Conservation (phyloP, 176 grass and related monocot species). For the Bothriochloa decipiens region DNA sequence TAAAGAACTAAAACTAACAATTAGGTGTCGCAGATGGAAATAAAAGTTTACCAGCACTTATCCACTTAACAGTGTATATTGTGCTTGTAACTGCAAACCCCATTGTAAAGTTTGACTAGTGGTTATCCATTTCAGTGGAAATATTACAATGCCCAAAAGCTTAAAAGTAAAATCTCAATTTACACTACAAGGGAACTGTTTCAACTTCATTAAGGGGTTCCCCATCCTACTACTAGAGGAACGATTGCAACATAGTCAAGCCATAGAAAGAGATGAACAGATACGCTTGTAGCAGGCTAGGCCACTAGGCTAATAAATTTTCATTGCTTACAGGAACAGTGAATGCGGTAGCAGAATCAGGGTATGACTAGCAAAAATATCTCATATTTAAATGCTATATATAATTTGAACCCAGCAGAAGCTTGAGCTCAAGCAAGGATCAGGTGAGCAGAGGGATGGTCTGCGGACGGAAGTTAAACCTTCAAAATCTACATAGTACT, state of each 20-base stretch:
- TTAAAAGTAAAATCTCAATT: slow-evolving; percentile 6
- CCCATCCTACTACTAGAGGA: neutral
- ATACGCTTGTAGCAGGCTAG: neutral
- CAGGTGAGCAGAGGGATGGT: no score
- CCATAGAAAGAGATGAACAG: neutral
- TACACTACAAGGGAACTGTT: neutral
- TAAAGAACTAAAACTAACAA: slow-evolving; percentile 8
- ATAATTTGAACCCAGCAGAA: neutral
- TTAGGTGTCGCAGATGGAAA: neutral
- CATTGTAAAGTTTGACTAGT: neutral
- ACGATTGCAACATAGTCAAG: neutral
- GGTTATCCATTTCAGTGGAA: neutral
- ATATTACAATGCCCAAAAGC: neutral
- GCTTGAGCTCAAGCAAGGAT: no score
- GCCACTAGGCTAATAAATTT: neutral
- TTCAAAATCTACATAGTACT: neutral
- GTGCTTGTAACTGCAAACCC: neutral
- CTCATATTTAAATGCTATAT: neutral
- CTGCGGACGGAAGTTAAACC: neutral
- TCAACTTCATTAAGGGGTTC: neutral
- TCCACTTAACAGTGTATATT: neutral
- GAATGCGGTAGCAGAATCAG: neutral
- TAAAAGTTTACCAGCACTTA: neutral
- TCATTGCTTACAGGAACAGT: neutral
- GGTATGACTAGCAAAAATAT: neutral